phyloP scores from a whole-genome alignment of 2,329 filamentous ascomycete species.

The Talaromyces sp. region DNA sequence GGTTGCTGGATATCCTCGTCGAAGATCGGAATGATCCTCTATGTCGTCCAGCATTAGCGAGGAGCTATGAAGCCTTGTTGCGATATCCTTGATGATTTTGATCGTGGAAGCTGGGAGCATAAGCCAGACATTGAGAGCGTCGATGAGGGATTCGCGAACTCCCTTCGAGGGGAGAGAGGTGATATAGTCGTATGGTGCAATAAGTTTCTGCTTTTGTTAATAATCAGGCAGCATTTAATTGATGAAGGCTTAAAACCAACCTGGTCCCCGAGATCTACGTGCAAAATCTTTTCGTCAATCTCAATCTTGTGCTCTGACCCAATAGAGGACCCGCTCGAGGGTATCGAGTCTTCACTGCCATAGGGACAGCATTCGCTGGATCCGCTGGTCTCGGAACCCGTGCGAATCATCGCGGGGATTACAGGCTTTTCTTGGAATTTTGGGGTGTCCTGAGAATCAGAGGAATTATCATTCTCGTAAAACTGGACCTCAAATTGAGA shows the following conservation, averaged over 20 bases:
- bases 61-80: slow-evolving; percentile 43
- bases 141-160: slow-evolving; percentile 40
- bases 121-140: slow-evolving; percentile 44
- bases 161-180: slow-evolving; percentile 41
- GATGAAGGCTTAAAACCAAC: not conserved
- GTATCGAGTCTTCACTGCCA: not conserved
- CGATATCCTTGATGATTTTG: slow-evolving; percentile 37
- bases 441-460: not conserved
- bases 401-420: not conserved
- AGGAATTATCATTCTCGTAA: not conserved
- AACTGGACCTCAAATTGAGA: not conserved
- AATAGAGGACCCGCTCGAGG: not conserved
- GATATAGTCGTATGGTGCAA: slow-evolving; percentile 36
- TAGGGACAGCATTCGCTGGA: not conserved
- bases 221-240: not conserved
- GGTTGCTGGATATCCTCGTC: slow-evolving; percentile 46
- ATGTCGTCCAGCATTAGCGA: slow-evolving; percentile 50
- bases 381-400: not conserved
- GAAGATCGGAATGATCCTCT: slow-evolving; percentile 46
- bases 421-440: not conserved
- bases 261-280: slow-evolving; percentile 2
- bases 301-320: not conserved
- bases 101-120: slow-evolving; percentile 36
- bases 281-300: not conserved
- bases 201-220: not conserved